Base-by-base conservation (phyloP, 1,284 basidiomycete species). In the Moesziomyces globuligerus region DNA sequence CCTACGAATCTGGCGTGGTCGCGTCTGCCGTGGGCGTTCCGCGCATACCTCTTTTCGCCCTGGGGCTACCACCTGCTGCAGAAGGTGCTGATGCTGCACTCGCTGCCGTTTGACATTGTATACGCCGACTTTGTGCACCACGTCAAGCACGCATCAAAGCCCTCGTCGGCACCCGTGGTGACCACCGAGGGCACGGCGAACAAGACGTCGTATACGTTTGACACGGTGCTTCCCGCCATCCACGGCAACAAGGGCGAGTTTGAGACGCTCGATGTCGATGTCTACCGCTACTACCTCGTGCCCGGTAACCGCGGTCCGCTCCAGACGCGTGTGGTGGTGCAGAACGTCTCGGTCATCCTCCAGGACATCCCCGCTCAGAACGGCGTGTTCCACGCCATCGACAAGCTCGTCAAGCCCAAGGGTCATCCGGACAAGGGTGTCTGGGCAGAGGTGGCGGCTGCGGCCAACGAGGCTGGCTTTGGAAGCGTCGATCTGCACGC, bases 41-140 rank as follows among this genome's bases (percentile, higher is more conserved):
- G 84, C 55, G 74, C 85, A 32, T 91, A 86, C 85, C 85, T 91
- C 51, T 90, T 91, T 83, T 90, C 89, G 8, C 88, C 88, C 1
- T 87, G 88, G 54, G 90, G 90, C 7, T 83, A 83, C 45, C 82
- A 79, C 36, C 86, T 84, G 2, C 76, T 91, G 49, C 86, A 83
- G 74, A 90, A 90, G 83, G 75, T 91, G 15, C 79, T 91, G 23
- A 84, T 88, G 67, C 90, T 87, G 81, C 90, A 91, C 82, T 85
- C 88, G 56, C 84, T 90, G 6, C 89, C 89, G 3, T 79, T 86
- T 37, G 83, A 85, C 23, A 83, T 89, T 38, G 77, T 90, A 17
- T 86, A 87, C 67, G 86, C 87, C 38, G 88, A 86, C 86, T 85
- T 79, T 72, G 85, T 85, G 21, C 81, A 84, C 76, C 66, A 74